Evolutionary conservation across 495 filamentous ascomycete species (phyloP), one percentile per base, ranked within the genome.

Genomic region (Penicillium lagena): DNA sequence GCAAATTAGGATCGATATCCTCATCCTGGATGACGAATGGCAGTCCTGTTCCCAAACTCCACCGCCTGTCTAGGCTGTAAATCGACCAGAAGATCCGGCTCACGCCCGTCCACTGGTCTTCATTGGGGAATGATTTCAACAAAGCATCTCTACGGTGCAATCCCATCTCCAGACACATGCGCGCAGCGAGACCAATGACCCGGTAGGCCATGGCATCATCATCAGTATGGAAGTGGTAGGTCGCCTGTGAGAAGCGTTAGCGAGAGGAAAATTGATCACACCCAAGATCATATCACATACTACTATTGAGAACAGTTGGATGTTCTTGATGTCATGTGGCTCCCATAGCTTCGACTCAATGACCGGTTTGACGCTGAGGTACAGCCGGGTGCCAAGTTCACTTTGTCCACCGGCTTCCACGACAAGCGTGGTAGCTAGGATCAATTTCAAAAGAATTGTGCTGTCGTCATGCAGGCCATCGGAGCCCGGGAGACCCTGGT

Each of bases 141-240:
- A 91, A 64, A 7, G 82, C 84, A 46, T 89, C 85, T 37, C 80
- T 73, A 14, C 86, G 75, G 60, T 95, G 88, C 14, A 95, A 68
- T 7, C 89, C 89, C 39, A 91, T 67, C 60, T 93, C 87, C 5
- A 93, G 68, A 46, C 86, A 90, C 62, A 89, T 78, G 1, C 87
- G 77, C 7, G 81, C 77, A 9, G 85, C 80, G 39, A 89, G 69
- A 9, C 89, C 89, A 49, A 89, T 87, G 12, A 88, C 67, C 1
- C 89, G 77, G 78, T 89, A 95, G 7, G 85, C 83, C 49, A 88
- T 76, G 2, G 81, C 73, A 61, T 95, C 89, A 51, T 93, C 85
- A 43, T 87, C 87, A 14, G 77, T 79, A 40, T 91, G 81, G 48
- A 88, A 95, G 55, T 89, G 77, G 64, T 94, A 95, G 37, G 87